Evolutionary conservation across 495 filamentous ascomycete genomes (phyloP).

Genomic region (Penicillium verhagenii): DNA sequence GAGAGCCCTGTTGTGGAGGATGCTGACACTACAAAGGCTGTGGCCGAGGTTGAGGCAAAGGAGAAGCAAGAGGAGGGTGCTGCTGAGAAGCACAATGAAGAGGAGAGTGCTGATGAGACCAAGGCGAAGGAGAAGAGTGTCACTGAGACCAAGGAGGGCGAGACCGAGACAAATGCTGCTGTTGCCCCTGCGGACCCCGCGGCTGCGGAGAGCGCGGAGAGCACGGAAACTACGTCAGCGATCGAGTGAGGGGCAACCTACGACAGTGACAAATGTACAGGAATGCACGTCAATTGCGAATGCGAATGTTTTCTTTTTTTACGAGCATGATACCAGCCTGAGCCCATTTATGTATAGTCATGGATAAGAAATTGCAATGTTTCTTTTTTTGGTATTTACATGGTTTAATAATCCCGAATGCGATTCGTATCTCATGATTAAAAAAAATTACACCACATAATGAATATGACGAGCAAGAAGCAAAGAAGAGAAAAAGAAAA

Average conservation of each 20-base stretch:
- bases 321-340: constrained; percentile 21
- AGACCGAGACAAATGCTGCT: not conserved
- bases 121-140: constrained; percentile 8
- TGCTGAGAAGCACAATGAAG: not conserved
- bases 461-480: too few species aligned
- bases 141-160: not conserved
- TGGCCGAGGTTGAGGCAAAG: not conserved
- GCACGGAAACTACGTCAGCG: constrained; percentile 24
- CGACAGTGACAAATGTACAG: constrained; percentile 20
- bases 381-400: not conserved
- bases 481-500: not conserved
- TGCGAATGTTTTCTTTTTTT: constrained; percentile 13
- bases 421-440: constrained; percentile 22
- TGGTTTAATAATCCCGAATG: too few species aligned
- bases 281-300: constrained; percentile 4
- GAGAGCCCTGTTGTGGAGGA: constrained; percentile 30
- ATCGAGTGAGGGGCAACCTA: constrained; percentile 16
- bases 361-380: not conserved
- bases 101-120: not conserved
- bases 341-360: not conserved
- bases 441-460: constrained; percentile 6
- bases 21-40: not conserved
- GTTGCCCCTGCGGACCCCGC: constrained; percentile 22
- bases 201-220: constrained; percentile 21
- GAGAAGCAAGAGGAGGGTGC: not conserved